A percentile compares a stretch with the other conserved stretches of the same genome.
phyloP scores from a whole-genome alignment of 192 early-diverging fungal species.

The Rhizophagus prolifer region DNA sequence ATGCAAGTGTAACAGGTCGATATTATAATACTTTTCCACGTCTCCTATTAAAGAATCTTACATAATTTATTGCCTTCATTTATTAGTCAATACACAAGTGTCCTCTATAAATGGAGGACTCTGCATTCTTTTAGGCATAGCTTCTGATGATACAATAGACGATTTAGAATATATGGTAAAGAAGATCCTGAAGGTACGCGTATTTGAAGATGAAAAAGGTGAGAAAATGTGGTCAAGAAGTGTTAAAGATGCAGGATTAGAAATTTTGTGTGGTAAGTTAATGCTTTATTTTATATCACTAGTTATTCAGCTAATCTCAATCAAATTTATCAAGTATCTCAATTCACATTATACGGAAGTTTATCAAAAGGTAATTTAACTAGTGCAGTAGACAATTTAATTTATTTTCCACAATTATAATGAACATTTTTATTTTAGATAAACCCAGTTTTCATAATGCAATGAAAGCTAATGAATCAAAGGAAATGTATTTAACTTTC shows the following conservation, averaged over 20 bases:
- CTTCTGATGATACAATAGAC: slow-evolving; percentile 61
- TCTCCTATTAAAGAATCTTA: not conserved
- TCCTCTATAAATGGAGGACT: slow-evolving; percentile 79
- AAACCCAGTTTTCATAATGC: slow-evolving; percentile 95
- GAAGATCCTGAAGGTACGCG: slow-evolving; percentile 75
- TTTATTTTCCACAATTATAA: not conserved
- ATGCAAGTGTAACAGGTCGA: slow-evolving; percentile 42
- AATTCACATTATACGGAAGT: slow-evolving; percentile 90
- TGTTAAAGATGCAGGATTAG: slow-evolving; percentile 69
- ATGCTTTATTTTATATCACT: not conserved
- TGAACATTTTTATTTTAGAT: slow-evolving; percentile 37
- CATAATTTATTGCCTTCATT: not conserved
- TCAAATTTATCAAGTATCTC: slow-evolving; percentile 60
- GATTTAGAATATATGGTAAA: slow-evolving; percentile 86
- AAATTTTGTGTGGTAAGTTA: slow-evolving; percentile 73
- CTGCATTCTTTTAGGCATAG: slow-evolving; percentile 73
- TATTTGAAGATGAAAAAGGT: slow-evolving; percentile 71
- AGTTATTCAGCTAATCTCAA: not conserved
- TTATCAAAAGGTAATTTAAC: slow-evolving; percentile 64
- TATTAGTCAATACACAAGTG: slow-evolving; percentile 70
- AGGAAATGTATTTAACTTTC: slow-evolving; percentile 75
- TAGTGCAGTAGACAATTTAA: too few relatives aligned
- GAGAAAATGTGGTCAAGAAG: slow-evolving; percentile 74
- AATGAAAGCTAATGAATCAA: slow-evolving; percentile 71
- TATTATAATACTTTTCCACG: not conserved